Percentiles rank a stretch among this genome's conserved stretches.
Conservation (phyloP, 169 alveolate genomes). For the Eimeria falciformis region DNA sequence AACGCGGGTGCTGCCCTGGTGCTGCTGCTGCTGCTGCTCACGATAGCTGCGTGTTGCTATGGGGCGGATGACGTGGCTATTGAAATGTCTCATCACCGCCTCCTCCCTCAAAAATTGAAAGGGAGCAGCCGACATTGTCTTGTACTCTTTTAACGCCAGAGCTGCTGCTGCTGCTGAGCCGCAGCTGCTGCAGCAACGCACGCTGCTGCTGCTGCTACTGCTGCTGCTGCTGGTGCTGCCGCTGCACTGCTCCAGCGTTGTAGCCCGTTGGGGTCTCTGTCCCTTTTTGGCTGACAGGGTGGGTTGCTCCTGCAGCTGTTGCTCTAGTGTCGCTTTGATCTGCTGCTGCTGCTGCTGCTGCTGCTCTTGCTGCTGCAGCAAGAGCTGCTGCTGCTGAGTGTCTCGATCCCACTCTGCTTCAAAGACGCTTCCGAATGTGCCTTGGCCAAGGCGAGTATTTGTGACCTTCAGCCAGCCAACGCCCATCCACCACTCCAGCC, state of each 20-base stretch:
- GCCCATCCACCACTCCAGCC: constrained; percentile 63
- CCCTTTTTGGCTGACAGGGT: neutral
- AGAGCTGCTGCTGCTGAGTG: constrained; percentile 21
- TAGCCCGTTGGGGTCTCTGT: neutral
- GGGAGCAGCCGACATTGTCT: constrained; percentile 67
- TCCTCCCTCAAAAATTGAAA: constrained; percentile 66
- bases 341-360: constrained; percentile 10
- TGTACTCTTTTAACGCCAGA: constrained; percentile 56
- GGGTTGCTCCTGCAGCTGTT: neutral
- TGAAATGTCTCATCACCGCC: constrained; percentile 61
- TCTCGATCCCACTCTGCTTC: constrained; percentile 47
- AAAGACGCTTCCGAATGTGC: constrained; percentile 63
- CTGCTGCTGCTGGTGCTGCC: neutral
- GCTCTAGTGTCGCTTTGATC: neutral
- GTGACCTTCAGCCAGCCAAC: constrained; percentile 31
- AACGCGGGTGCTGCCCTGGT: neutral
- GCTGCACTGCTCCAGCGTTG: neutral
- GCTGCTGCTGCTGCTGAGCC: neutral
- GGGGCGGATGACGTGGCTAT: constrained; percentile 56
- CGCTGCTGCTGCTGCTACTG: constrained; percentile 24
- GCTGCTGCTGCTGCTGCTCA: constrained; percentile 29
- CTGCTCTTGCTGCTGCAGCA: constrained; percentile 33
- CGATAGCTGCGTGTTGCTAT: constrained; percentile 44
- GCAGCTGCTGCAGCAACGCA: neutral
- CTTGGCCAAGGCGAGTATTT: constrained; percentile 43